Percentiles rank a stretch among this genome's conserved stretches.
phyloP scores from a whole-genome alignment of 1,284 basidiomycete genomes.

The Prillingera fragicola region DNA sequence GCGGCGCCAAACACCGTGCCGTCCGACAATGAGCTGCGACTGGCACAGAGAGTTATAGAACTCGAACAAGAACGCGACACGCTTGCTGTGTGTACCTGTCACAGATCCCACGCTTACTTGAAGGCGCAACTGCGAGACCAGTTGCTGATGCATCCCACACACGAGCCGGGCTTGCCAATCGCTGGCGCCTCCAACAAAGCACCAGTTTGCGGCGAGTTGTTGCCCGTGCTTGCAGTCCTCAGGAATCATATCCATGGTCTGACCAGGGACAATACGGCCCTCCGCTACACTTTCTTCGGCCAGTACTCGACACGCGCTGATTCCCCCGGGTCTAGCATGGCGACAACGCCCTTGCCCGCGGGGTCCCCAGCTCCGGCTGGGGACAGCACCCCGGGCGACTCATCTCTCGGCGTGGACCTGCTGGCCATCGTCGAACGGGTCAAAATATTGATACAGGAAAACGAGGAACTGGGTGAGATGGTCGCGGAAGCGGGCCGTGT shows the following conservation, averaged over 20 bases:
- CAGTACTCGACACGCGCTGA: neutral
- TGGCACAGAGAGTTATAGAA: conserved; percentile 26
- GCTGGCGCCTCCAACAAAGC: neutral
- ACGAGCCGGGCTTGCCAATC: neutral
- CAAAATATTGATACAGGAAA: conserved; percentile 36
- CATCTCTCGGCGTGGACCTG: conserved; percentile 21
- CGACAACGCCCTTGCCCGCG: conserved; percentile 10
- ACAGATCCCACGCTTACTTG: neutral
- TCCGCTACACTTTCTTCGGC: conserved; percentile 40
- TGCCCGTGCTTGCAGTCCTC: conserved; percentile 31
- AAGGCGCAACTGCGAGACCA: too few relatives aligned
- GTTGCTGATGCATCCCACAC: too few relatives aligned
- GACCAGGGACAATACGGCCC: conserved; percentile 39
- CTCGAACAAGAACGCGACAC: conserved; percentile 34
- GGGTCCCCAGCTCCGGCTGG: conserved; percentile 8
- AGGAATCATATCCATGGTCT: conserved; percentile 36
- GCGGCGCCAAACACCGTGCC: conserved; percentile 10
- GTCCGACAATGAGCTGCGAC: conserved; percentile 28
- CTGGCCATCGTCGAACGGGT: conserved; percentile 34
- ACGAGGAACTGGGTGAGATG: conserved; percentile 45
- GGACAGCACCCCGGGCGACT: neutral
- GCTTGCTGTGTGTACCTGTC: conserved; percentile 21
- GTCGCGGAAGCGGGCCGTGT: conserved; percentile 31
- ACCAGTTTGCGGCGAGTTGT: neutral
- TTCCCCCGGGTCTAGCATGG: conserved; percentile 12